Conservation (phyloP, 768 basidiomycete genomes). For the Scleroderma bovista region DNA sequence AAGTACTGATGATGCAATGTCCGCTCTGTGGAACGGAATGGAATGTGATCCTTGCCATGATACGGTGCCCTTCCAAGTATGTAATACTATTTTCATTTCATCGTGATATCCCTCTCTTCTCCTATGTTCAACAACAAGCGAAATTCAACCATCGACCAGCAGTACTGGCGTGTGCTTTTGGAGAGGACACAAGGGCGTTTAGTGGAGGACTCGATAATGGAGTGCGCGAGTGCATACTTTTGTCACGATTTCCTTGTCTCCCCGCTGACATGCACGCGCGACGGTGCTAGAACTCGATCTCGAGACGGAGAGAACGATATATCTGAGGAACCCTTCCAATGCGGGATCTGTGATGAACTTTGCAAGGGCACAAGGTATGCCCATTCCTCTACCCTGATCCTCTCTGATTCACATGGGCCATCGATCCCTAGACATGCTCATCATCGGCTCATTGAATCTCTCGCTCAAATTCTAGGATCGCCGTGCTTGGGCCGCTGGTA, state of each 20-base stretch:
- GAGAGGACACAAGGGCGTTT: conserved; percentile 50
- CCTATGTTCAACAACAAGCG: conserved; percentile 62
- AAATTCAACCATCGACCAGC: conserved; percentile 88
- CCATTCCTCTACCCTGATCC: no score
- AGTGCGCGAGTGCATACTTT: conserved; percentile 65
- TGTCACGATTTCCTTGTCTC: no score
- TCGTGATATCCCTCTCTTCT: no score
- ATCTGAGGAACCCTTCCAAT: no score
- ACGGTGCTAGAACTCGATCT: conserved; percentile 72
- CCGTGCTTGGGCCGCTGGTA: conserved; percentile 47
- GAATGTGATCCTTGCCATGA: no score
- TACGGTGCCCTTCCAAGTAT: no score
- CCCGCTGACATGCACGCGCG: background rate
- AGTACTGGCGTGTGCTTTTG: conserved; percentile 77
- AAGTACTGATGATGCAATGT: no score
- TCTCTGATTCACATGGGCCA: background rate
- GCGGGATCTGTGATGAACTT: no score
- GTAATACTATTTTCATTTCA: no score
- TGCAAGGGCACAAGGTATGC: conserved; percentile 58
- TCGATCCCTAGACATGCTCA: conserved; percentile 48
- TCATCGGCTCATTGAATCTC: no score
- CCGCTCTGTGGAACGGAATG: no score
- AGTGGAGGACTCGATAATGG: conserved; percentile 85
- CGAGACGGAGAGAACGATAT: conserved; percentile 59
- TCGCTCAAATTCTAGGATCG: conserved; percentile 91